Conservation (phyloP, 148 eudicot species). For the Vaccinium vitisidaea region DNA sequence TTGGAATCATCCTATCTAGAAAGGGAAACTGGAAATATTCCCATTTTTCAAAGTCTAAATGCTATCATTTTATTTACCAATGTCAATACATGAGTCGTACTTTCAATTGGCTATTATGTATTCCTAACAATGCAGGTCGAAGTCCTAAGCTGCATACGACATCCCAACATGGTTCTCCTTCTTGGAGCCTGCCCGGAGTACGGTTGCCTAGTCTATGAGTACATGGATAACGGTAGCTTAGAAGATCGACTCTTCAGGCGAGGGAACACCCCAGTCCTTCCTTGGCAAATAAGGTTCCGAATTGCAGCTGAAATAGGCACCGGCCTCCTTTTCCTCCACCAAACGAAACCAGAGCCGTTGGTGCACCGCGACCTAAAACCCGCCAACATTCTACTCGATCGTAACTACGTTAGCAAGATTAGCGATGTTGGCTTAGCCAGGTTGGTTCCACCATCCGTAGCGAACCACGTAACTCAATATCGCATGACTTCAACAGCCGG, state of each 20-base stretch:
- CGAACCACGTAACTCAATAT: slow-evolving; percentile 39
- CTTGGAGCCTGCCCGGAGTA: slow-evolving; percentile 47
- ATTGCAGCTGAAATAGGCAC: slow-evolving; percentile 42
- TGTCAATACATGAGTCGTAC: neutral
- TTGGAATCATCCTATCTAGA: neutral
- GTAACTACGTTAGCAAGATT: slow-evolving; percentile 43
- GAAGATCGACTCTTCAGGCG: slow-evolving; percentile 39
- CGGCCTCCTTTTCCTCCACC: slow-evolving; percentile 46
- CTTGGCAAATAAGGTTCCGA: slow-evolving; percentile 39
- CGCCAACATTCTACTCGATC: slow-evolving; percentile 39
- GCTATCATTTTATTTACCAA: neutral
- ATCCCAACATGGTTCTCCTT: slow-evolving; percentile 51
- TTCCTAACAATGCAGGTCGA: slow-evolving; percentile 27
- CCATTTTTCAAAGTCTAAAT: neutral
- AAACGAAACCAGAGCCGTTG: slow-evolving; percentile 41
- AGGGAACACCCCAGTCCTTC: slow-evolving; percentile 36
- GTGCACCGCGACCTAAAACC: slow-evolving; percentile 48
- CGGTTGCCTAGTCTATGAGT: slow-evolving; percentile 48
- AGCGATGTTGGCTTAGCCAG: slow-evolving; percentile 45
- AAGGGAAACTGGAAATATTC: neutral
- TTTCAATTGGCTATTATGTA: neutral
- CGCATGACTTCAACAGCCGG: slow-evolving; percentile 46
- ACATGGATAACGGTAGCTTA: slow-evolving; percentile 46
- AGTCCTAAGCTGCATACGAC: slow-evolving; percentile 45
- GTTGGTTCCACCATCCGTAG: slow-evolving; percentile 46